phyloP scores from a whole-genome alignment of 169 alveolate species.

The Cryptosporidium canis region DNA sequence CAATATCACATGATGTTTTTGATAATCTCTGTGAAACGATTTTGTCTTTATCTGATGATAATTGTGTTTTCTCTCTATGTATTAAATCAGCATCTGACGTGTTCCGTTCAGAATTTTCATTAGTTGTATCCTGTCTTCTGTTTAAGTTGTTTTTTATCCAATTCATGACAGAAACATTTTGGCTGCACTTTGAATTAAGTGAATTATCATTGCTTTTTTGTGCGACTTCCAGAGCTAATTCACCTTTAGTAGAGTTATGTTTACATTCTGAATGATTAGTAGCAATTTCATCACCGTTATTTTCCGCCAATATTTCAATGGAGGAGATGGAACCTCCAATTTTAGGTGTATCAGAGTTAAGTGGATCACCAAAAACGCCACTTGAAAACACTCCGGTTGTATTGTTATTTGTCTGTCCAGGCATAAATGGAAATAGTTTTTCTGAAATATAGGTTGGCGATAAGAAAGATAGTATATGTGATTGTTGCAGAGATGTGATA shows the following conservation, averaged over 20 bases:
- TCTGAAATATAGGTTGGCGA: constrained; percentile 33
- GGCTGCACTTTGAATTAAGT: background rate
- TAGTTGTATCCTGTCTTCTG: background rate
- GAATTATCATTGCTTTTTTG: background rate
- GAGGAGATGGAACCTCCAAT: constrained; percentile 27
- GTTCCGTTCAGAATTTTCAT: background rate
- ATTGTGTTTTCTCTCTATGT: background rate
- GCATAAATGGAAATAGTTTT: constrained; percentile 45
- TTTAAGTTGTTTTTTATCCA: constrained; percentile 27
- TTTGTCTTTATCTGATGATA: background rate
- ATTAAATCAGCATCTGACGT: background rate
- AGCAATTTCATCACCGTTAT: background rate
- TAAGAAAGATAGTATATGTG: constrained; percentile 26
- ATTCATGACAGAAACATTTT: constrained; percentile 50
- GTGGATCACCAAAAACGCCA: background rate
- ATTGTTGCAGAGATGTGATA: background rate
- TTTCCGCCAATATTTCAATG: background rate
- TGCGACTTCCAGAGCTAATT: background rate
- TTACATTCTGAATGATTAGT: background rate
- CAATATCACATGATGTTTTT: background rate
- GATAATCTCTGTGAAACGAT: constrained; percentile 20
- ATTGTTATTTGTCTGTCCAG: background rate
- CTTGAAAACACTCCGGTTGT: background rate
- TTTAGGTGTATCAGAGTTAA: background rate
- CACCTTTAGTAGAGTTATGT: background rate